Conservation (phyloP, 1,139 yeast species). For the Magnusiomyces suaveolens region DNA sequence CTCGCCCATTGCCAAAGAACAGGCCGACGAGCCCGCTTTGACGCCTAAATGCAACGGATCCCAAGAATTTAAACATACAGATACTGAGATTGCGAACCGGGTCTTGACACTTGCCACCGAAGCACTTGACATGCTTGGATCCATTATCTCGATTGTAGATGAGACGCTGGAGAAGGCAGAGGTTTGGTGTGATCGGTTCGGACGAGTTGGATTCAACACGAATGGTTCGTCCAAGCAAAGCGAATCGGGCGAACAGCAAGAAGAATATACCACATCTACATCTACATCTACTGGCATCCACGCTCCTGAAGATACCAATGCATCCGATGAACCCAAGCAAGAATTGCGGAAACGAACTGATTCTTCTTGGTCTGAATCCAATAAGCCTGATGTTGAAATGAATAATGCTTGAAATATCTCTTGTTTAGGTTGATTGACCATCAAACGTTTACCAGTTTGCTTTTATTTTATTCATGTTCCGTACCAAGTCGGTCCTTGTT, state of each 20-base stretch:
- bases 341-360: too few relatives aligned
- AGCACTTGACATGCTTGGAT: conserved; percentile 76
- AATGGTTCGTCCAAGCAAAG: background rate
- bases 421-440: too few relatives aligned
- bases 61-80: conserved; percentile 6
- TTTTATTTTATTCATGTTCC: too few relatives aligned
- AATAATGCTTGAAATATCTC: too few relatives aligned
- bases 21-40: background rate
- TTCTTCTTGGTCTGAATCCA: too few relatives aligned
- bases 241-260: too few relatives aligned
- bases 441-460: too few relatives aligned
- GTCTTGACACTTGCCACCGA: conserved; percentile 79
- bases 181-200: conserved; percentile 5
- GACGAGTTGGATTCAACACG: conserved; percentile 1
- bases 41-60: background rate
- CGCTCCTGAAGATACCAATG: too few relatives aligned
- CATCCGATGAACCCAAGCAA: too few relatives aligned
- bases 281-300: too few relatives aligned
- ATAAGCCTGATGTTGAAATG: background rate
- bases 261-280: too few relatives aligned
- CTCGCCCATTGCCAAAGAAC: background rate
- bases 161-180: conserved; percentile 68
- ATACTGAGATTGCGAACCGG: conserved; percentile 49
- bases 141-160: conserved; percentile 72
- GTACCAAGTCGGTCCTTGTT: too few relatives aligned